Evolutionary conservation across 768 basidiomycete species (phyloP).

Genomic region (Suillus fuscotomentosus): DNA sequence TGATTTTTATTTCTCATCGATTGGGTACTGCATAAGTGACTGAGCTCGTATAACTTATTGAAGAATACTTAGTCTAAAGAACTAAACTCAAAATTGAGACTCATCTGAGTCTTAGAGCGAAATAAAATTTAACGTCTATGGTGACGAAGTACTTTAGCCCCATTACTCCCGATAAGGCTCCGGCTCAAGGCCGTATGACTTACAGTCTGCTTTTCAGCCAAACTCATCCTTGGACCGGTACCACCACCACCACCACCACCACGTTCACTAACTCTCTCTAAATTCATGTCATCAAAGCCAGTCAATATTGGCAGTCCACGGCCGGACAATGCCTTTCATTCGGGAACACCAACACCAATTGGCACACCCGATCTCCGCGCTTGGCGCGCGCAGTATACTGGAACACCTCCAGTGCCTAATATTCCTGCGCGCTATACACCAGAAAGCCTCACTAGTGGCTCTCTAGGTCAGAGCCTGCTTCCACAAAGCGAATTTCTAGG

Average conservation of each 20-base stretch:
- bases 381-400: constrained; percentile 66
- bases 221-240: not conserved
- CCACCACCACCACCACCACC: not conserved
- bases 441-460: constrained; percentile 20
- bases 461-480: constrained; percentile 4
- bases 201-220: not conserved
- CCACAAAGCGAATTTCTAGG: constrained; percentile 14
- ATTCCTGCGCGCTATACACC: constrained; percentile 61
- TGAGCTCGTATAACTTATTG: not conserved
- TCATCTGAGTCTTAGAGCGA: not conserved
- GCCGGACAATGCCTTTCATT: constrained; percentile 12
- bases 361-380: constrained; percentile 66
- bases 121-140: not conserved
- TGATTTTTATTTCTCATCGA: too few relatives aligned
- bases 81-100: not conserved
- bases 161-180: not conserved
- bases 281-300: constrained; percentile 53
- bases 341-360: constrained; percentile 32
- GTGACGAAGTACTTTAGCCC: not conserved
- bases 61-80: not conserved
- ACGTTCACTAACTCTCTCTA: not conserved
- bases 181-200: not conserved
- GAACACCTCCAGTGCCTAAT: constrained; percentile 49
- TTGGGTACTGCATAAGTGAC: not conserved
- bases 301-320: constrained; percentile 44